These are phyloP conservation scores for Vitis rotundifolia DNA, from an alignment of 164 flowering plant genomes.

Conservation along the genomic window DNA sequence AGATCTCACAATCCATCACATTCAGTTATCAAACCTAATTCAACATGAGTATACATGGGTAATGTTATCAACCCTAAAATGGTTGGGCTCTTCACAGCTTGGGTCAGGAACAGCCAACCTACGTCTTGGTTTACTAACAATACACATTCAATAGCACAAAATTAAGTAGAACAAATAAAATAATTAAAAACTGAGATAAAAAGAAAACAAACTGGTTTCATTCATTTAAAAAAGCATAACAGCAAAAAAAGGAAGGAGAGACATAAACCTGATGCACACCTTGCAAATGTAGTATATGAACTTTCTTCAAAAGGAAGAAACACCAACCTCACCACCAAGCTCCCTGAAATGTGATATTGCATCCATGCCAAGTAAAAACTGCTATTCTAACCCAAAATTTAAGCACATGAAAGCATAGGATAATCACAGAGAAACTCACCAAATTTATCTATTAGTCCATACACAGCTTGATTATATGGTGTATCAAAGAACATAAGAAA, in stretches of 20 bases:
- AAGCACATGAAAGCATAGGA: neutral
- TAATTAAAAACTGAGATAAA: neutral
- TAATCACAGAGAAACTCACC: conserved; percentile 37
- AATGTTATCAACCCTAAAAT: too few relatives aligned
- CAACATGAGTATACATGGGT: too few relatives aligned
- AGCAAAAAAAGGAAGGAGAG: conserved; percentile 15
- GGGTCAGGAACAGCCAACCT: neutral
- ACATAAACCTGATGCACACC: conserved; percentile 83
- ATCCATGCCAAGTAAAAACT: neutral
- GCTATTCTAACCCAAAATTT: neutral
- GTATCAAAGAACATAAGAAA: conserved; percentile 91
- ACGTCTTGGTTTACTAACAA: neutral
- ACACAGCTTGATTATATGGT: conserved; percentile 92
- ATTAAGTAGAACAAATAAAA: neutral
- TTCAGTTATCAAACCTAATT: too few relatives aligned
- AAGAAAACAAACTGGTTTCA: neutral
- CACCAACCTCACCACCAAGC: conserved; percentile 91
- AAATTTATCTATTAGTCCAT: conserved; percentile 94
- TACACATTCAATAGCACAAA: neutral
- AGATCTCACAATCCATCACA: too few relatives aligned
- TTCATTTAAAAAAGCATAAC: neutral
- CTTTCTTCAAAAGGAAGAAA: conserved; percentile 99
- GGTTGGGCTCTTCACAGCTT: too few relatives aligned
- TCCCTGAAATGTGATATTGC: conserved; percentile 51
- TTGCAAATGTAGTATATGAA: conserved; percentile 91